phyloP scores from a whole-genome alignment of 2,329 filamentous ascomycete genomes.

The Apiospora sp. region DNA sequence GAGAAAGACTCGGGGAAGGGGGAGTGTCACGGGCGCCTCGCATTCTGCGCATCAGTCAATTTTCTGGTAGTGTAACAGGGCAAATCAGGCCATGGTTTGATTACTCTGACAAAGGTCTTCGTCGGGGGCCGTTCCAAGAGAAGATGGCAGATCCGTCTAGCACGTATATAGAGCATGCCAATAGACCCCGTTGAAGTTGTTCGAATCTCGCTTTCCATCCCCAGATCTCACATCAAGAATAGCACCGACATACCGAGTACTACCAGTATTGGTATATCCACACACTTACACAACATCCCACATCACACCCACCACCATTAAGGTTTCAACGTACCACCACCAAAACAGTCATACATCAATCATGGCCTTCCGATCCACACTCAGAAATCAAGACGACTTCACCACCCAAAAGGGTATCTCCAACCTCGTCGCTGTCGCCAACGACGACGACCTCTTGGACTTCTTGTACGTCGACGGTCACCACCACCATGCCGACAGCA shows the following conservation, averaged over 20 bases:
- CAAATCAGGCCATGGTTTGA: constrained; percentile 9
- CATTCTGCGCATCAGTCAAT: constrained; percentile 4
- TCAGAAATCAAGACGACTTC: constrained; percentile 35
- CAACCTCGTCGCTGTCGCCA: constrained; percentile 39
- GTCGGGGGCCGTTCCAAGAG: neutral
- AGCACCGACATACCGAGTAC: constrained; percentile 5
- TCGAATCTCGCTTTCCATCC: constrained; percentile 10
- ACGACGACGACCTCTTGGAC: constrained; percentile 43
- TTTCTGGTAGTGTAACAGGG: constrained; percentile 1
- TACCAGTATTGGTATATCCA: neutral
- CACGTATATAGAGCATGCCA: constrained; percentile 17
- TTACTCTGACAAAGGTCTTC: neutral
- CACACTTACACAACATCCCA: neutral
- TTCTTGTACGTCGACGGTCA: constrained; percentile 37
- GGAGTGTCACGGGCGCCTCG: constrained; percentile 8
- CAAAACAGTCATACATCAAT: constrained; percentile 11
- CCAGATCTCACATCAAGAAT: constrained; percentile 21
- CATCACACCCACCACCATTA: constrained; percentile 9
- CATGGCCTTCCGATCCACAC: constrained; percentile 27
- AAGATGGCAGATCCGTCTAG: constrained; percentile 8
- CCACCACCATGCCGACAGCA: constrained; percentile 32
- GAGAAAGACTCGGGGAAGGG: constrained; percentile 14
- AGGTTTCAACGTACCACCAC: constrained; percentile 24
- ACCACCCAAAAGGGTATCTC: constrained; percentile 30
- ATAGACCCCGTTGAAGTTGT: constrained; percentile 2